These are phyloP conservation scores for Aspergillus campestris DNA, from an alignment of 495 filamentous ascomycete genomes.

Conservation along the genomic window DNA sequence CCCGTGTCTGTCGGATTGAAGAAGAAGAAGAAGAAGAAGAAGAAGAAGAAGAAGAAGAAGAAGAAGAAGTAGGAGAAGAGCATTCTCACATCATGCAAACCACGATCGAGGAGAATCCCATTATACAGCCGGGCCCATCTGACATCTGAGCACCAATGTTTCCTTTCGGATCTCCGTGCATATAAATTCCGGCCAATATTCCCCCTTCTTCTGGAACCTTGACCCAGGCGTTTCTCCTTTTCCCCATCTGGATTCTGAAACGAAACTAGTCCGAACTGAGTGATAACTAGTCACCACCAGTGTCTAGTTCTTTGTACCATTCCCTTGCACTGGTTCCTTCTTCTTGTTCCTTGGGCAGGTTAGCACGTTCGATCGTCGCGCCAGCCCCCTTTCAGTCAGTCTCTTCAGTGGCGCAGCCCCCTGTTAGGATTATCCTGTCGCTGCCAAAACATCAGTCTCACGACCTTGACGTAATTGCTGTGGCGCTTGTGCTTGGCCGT, in stretches of 20 bases:
- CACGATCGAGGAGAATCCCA: no score
- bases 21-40: no score
- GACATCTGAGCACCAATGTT: background rate
- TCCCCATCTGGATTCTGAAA: background rate
- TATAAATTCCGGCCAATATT: no score
- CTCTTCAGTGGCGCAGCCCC: constrained; percentile 14
- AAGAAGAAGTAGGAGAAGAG: no score
- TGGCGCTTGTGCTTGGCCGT: constrained; percentile 12
- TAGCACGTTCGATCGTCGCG: background rate
- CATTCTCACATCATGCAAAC: no score
- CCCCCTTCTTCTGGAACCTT: background rate
- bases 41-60: no score
- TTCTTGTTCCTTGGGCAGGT: background rate
- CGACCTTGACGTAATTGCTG: constrained; percentile 19
- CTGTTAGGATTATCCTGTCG: constrained; percentile 9
- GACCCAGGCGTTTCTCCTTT: background rate
- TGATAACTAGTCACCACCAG: no score
- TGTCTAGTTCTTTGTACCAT: no score
- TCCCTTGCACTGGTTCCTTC: background rate
- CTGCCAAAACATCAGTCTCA: constrained; percentile 13
- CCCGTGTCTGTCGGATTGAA: no score
- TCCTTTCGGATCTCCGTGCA: background rate
- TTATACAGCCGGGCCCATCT: background rate
- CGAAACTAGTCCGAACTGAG: no score
- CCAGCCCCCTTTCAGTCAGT: background rate